Percentiles rank a stretch among this genome's conserved stretches.
Evolutionary conservation across 2,329 filamentous ascomycete species (phyloP).

Genomic region (Arthroderma sp.): DNA sequence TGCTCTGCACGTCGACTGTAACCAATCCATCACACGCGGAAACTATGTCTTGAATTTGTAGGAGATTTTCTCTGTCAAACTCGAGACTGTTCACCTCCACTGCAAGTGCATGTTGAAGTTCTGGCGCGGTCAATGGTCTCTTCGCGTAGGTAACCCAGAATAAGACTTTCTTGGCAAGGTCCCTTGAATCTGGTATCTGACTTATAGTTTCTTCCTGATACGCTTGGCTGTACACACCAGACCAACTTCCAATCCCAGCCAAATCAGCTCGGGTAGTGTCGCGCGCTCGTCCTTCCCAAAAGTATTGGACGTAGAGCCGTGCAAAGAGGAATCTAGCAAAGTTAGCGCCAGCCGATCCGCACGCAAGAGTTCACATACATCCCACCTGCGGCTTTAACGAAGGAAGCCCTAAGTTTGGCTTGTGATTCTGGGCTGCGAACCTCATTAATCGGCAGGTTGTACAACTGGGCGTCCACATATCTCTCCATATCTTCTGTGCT

Average conservation of each 20-base stretch:
- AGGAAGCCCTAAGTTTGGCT: too few relatives aligned
- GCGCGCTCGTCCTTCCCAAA: not conserved
- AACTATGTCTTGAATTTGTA: conserved; percentile 6
- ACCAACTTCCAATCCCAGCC: not conserved
- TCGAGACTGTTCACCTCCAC: conserved; percentile 12
- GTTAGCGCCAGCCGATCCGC: too few relatives aligned
- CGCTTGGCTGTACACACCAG: conserved; percentile 29
- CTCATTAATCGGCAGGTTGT: not conserved
- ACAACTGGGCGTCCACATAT: conserved; percentile 9
- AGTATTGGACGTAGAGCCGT: not conserved
- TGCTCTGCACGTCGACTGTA: conserved; percentile 11
- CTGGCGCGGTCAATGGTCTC: conserved; percentile 15
- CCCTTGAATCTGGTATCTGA: not conserved
- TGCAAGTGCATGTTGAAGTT: conserved; percentile 21
- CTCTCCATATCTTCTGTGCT: conserved; percentile 6
- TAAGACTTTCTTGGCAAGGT: conserved; percentile 5
- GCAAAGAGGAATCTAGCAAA: not conserved
- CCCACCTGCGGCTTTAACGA: too few relatives aligned
- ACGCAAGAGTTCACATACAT: too few relatives aligned
- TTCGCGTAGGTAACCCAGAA: conserved; percentile 9
- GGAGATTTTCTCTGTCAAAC: conserved; percentile 18
- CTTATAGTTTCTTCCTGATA: conserved; percentile 1
- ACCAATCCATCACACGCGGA: conserved; percentile 16
- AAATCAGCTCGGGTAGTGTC: not conserved
- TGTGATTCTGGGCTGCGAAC: too few relatives aligned